Evolutionary conservation across 2,329 filamentous ascomycete species (phyloP).

Genomic region (Chalaropsis thielavioides): DNA sequence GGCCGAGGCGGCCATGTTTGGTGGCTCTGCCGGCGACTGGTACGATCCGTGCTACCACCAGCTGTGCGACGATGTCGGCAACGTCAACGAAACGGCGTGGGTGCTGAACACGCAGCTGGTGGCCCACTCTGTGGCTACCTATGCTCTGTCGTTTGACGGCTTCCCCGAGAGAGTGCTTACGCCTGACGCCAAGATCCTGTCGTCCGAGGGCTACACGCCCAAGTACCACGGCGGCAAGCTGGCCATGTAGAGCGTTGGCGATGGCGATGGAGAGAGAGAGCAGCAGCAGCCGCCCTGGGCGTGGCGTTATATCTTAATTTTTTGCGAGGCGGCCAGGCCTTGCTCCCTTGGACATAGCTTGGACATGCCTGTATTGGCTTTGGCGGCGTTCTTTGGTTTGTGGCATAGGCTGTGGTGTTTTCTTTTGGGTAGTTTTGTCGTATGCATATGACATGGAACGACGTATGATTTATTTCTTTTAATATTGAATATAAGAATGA

Average conservation of each 20-base stretch:
- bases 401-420: neutral
- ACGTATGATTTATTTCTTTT: neutral
- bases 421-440: neutral
- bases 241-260: conserved; percentile 27
- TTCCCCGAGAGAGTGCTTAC: conserved; percentile 41
- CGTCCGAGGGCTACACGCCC: conserved; percentile 23
- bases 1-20: conserved; percentile 51
- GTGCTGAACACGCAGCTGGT: conserved; percentile 50
- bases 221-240: conserved; percentile 39
- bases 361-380: neutral
- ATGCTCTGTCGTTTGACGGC: conserved; percentile 48
- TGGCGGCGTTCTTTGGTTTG: neutral
- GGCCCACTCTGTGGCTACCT: conserved; percentile 59
- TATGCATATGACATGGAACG: neutral
- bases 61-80: conserved; percentile 43
- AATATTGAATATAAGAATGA: neutral
- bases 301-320: too few relatives aligned
- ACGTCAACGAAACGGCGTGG: conserved; percentile 47
- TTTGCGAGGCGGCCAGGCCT: neutral
- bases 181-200: conserved; percentile 21
- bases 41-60: conserved; percentile 48
- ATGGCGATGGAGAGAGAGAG: neutral
- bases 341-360: neutral
- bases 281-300: neutral
- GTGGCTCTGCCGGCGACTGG: conserved; percentile 50